A percentile compares a stretch with the other conserved stretches of the same genome.
Evolutionary conservation across 2,329 filamentous ascomycete genomes (phyloP).

Genomic region (Pseudogymnoascus sp.): DNA sequence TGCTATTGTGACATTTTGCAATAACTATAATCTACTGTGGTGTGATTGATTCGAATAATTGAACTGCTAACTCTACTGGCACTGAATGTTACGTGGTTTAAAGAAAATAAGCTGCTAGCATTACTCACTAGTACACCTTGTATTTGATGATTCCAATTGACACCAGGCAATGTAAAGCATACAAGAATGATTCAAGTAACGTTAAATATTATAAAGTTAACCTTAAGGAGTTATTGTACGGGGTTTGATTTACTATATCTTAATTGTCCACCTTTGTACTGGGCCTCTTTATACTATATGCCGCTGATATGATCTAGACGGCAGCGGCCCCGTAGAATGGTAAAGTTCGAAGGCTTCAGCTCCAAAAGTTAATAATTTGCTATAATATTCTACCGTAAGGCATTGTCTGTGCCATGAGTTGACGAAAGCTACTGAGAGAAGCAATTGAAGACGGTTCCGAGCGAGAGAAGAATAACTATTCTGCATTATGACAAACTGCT

Average conservation of each 20-base stretch:
- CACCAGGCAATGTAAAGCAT: not conserved
- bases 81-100: not conserved
- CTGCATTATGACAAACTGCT: not conserved
- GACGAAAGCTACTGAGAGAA: not conserved
- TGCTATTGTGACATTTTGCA: not conserved
- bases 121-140: not conserved
- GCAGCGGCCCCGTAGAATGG: too few relatives aligned
- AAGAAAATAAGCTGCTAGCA: not conserved
- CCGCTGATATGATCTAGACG: too few relatives aligned
- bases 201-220: not conserved
- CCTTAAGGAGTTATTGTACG: not conserved
- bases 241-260: not conserved
- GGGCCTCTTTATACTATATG: not conserved
- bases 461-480: not conserved
- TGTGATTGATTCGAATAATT: not conserved
- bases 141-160: not conserved
- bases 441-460: not conserved
- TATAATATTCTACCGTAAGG: not conserved
- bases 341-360: not conserved
- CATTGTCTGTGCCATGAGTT: not conserved
- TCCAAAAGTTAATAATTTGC: not conserved
- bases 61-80: not conserved
- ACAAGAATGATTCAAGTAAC: not conserved
- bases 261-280: not conserved
- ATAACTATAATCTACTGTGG: not conserved